Conservation (phyloP, 306 rosid genomes). For the Mimosa bimucronata region DNA sequence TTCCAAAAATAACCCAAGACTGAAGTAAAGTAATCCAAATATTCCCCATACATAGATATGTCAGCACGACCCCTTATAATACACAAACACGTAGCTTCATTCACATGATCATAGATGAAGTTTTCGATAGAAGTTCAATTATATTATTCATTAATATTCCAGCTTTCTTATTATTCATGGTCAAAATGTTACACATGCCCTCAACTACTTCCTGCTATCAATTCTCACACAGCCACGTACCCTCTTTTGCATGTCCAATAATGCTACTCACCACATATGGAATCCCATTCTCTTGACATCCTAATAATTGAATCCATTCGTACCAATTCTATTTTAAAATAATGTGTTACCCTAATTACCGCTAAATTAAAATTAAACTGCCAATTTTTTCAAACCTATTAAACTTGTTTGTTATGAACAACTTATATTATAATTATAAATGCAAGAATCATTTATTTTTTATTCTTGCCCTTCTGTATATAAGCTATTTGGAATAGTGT, state of each 20-base stretch:
- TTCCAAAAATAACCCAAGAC: slow-evolving; percentile 17
- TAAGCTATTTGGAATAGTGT: too few relatives aligned
- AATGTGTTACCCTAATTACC: not conserved
- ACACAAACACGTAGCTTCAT: not conserved
- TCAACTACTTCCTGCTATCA: slow-evolving; percentile 14
- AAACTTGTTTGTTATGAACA: too few relatives aligned
- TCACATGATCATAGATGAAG: not conserved
- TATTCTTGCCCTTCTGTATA: too few relatives aligned
- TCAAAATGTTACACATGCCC: not conserved
- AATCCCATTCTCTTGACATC: not conserved
- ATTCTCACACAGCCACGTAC: slow-evolving; percentile 67
- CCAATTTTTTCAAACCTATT: not conserved
- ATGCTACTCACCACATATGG: slow-evolving; percentile 54
- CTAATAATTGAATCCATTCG: not conserved
- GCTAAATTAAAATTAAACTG: too few relatives aligned
- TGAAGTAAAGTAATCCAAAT: slow-evolving; percentile 28
- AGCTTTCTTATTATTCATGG: not conserved
- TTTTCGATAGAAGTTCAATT: not conserved
- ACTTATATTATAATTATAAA: too few relatives aligned
- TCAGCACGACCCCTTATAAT: not conserved
- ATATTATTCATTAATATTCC: not conserved
- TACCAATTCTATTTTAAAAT: not conserved
- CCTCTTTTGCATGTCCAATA: slow-evolving; percentile 69
- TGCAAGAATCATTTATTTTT: too few relatives aligned
- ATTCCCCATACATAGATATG: not conserved